These are phyloP conservation scores for Forsythia viridissima DNA, from an alignment of 257 asterid species.

Conservation along the genomic window DNA sequence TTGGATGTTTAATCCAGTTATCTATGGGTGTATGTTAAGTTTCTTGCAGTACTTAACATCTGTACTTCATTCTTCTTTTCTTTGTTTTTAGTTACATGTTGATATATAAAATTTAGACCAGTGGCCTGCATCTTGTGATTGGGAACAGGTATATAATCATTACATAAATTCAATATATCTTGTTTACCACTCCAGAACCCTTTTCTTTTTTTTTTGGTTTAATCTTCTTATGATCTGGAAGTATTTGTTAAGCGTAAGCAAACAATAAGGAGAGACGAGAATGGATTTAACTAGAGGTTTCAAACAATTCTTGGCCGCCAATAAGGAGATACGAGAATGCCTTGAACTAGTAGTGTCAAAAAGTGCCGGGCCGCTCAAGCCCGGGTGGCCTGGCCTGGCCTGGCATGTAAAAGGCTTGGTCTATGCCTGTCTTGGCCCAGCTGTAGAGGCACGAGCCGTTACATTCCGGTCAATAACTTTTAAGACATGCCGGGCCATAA, in stretches of 20 bases:
- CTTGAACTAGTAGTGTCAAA: not conserved
- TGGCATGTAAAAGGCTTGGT: not conserved
- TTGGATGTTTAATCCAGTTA: constrained; percentile 14
- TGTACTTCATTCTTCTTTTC: constrained; percentile 13
- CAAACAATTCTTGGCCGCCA: not conserved
- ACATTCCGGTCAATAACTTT: not conserved
- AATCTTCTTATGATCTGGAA: not conserved
- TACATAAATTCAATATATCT: not conserved
- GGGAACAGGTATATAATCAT: not conserved
- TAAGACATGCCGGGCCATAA: not conserved
- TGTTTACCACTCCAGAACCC: not conserved
- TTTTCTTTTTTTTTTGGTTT: not conserved
- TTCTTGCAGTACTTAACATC: constrained; percentile 41
- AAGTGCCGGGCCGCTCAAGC: not conserved
- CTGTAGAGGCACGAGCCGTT: not conserved
- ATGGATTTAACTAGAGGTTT: not conserved
- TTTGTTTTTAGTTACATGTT: not conserved
- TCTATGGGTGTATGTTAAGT: constrained; percentile 8
- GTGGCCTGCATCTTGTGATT: not conserved
- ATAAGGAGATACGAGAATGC: not conserved
- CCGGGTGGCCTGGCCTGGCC: not conserved
- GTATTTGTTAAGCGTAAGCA: not conserved
- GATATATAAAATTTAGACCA: not conserved
- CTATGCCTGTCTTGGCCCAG: not conserved
- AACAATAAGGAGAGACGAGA: not conserved